These are phyloP conservation scores for Fusarium foetens DNA, from an alignment of 2,329 filamentous ascomycete genomes.

Conservation along the genomic window DNA sequence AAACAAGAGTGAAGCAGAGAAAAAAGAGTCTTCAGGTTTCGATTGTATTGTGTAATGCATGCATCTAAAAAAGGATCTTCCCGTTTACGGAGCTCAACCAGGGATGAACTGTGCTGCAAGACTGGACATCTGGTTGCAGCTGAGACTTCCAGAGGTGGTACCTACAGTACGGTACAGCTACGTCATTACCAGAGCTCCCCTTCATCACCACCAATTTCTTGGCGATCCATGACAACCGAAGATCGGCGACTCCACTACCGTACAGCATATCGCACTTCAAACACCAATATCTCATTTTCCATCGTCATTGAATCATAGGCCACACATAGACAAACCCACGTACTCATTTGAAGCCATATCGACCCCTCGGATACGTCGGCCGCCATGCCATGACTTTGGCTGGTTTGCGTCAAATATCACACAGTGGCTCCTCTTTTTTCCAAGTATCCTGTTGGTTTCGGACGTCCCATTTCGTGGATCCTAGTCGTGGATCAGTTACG, in stretches of 20 bases:
- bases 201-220: slow-evolving; percentile 29
- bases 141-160: not conserved
- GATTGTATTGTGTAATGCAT: slow-evolving; percentile 28
- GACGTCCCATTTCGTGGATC: slow-evolving; percentile 23
- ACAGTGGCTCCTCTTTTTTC: slow-evolving; percentile 26
- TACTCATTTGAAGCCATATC: not conserved
- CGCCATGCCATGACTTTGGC: not conserved
- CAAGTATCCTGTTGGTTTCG: slow-evolving; percentile 24
- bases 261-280: slow-evolving; percentile 11
- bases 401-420: slow-evolving; percentile 19
- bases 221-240: slow-evolving; percentile 29
- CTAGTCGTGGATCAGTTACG: slow-evolving; percentile 15
- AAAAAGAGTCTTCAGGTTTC: not conserved
- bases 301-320: slow-evolving; percentile 17
- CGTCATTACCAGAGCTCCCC: slow-evolving; percentile 29
- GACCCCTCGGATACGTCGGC: slow-evolving; percentile 24
- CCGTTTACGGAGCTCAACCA: slow-evolving; percentile 32
- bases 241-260: slow-evolving; percentile 32
- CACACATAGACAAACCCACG: not conserved
- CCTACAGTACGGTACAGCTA: slow-evolving; percentile 12
- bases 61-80: slow-evolving; percentile 17
- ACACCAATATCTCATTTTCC: not conserved
- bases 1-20: not conserved
- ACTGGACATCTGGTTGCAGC: not conserved
- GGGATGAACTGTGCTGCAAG: slow-evolving; percentile 2